Conservation (phyloP, 2,329 filamentous ascomycete species). For the Pezizomycotina sp. region DNA sequence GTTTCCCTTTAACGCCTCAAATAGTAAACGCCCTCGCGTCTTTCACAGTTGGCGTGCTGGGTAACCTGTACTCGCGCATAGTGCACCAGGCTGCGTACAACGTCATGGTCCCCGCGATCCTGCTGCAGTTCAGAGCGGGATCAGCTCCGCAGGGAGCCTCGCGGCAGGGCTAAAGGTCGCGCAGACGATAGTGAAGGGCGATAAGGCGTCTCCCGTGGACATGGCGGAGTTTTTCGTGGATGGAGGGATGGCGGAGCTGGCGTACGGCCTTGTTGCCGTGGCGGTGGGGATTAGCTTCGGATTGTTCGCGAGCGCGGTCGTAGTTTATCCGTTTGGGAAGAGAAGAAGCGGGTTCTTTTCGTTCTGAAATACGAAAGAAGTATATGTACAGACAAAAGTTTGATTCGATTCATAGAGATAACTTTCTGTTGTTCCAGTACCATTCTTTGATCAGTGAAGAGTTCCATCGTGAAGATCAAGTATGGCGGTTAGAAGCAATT, state of each 20-base stretch:
- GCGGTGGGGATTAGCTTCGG: slow-evolving; percentile 19
- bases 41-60: slow-evolving; percentile 57
- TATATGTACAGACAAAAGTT: too few relatives aligned
- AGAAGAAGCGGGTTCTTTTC: slow-evolving; percentile 15
- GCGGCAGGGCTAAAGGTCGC: slow-evolving; percentile 26
- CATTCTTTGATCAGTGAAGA: too few relatives aligned
- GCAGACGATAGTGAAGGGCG: slow-evolving; percentile 16
- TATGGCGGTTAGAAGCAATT: too few relatives aligned
- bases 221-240: slow-evolving; percentile 10
- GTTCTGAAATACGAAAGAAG: too few relatives aligned
- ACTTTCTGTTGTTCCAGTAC: too few relatives aligned
- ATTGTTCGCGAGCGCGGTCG: slow-evolving; percentile 17
- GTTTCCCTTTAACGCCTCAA: slow-evolving; percentile 53
- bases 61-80: slow-evolving; percentile 59
- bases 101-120: slow-evolving; percentile 74
- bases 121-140: slow-evolving; percentile 47
- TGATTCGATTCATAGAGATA: too few relatives aligned
- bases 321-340: slow-evolving; percentile 18
- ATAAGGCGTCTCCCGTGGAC: background rate
- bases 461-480: too few relatives aligned
- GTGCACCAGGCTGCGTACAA: slow-evolving; percentile 69
- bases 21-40: slow-evolving; percentile 65
- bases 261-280: slow-evolving; percentile 16
- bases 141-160: slow-evolving; percentile 44
- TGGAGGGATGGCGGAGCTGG: slow-evolving; percentile 15